Evolutionary conservation across 2,329 filamentous ascomycete genomes (phyloP), one percentile per base, ranked within the genome.

Genomic region (Exophiala dermatitidis): DNA sequence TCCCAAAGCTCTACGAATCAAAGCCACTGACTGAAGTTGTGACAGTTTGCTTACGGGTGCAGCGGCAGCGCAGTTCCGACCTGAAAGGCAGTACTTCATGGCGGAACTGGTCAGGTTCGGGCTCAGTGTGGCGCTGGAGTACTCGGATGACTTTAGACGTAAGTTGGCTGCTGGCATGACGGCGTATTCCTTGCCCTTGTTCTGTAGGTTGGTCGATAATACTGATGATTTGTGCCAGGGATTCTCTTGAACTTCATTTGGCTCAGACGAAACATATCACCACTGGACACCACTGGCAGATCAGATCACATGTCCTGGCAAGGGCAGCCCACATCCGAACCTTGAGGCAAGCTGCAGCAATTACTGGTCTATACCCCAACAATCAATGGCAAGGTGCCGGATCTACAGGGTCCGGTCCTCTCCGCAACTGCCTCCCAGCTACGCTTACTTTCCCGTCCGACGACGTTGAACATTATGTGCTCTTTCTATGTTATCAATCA

Each of bases 91-190:
- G 34, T 55, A 52, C 32, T 28, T 55, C 10, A 44, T 52, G 48
- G 53, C 48, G 10, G 44, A 51, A 32, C 32, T 55, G 30, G 38
- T 55, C 28, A 34, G 48, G 26, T 55, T 51, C 45, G 53, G 53
- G 19, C 48, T 55, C 48, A 55, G 53, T 43, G 26, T 55, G 31
- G 53, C 12, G 10, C 44, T 55, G 31, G 48, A 55, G 32, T 43
- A 55, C 4, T 28, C 32, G 7, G 43, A 51, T 6, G 48, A 51
- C 28, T 55, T 55, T 37, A 51, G 44, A 33, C 48, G 53, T 55
- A 37, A 30, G 53, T 51, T 41, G 7, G 8, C 9, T 12, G 31
- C 31, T 10, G 28, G 5, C 3, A 26, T 10, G 5, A 10, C 26
- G 6, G 36, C 36, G 19, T 12, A 28, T 41, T 5, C 12, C 9